Evolutionary conservation across 352 stramenopile species (phyloP), one percentile per base, ranked within the genome.

Genomic region (Phytopythium sindhum): DNA sequence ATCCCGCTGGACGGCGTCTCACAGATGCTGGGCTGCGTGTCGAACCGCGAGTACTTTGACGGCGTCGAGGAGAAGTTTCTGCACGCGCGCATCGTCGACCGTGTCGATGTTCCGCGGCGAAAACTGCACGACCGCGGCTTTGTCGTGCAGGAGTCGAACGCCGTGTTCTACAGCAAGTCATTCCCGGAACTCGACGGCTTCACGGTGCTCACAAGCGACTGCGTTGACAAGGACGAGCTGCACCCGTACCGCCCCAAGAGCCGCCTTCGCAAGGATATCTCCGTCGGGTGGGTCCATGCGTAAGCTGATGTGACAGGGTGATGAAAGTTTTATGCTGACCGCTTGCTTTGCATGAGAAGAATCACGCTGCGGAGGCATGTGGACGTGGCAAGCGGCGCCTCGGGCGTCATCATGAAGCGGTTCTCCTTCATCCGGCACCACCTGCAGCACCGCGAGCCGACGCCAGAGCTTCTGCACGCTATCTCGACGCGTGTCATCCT

Each of bases 351-450:
- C 66, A 2, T 42, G 37, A 42, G 11, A 15, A 65, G 66, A 24
- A 81, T 86, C 42, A 72, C 74, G 52, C 60, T 88, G 35, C 68
- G 68, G 58, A 74, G 73, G 11, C 71, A 79, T 52, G 64, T 82
- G 10, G 71, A 80, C 8, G 54, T 37, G 21, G 52, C 62, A 2
- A 62, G 65, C 17, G 81, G 81, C n/a, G 60, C 60, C 11, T 29
- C 74, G 47, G 68, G 62, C 31, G 78, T 90, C 33, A 67, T 90
- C 47, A 78, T 90, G 70, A 81, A 85, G 54, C 80, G 80, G 11
- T 89, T 89, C 56, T 89, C 78, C 57, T 88, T 89, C 60, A 78
- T 88, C 56, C 79, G 78, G 53, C 78, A 88, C 53, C 78, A 89
- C 44, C 81, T 90, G 66, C 67, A 75, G 19, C 66, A 61, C 35